Conservation (phyloP, 176 grass and related monocot genomes). For the Phoenix roebelenii region DNA sequence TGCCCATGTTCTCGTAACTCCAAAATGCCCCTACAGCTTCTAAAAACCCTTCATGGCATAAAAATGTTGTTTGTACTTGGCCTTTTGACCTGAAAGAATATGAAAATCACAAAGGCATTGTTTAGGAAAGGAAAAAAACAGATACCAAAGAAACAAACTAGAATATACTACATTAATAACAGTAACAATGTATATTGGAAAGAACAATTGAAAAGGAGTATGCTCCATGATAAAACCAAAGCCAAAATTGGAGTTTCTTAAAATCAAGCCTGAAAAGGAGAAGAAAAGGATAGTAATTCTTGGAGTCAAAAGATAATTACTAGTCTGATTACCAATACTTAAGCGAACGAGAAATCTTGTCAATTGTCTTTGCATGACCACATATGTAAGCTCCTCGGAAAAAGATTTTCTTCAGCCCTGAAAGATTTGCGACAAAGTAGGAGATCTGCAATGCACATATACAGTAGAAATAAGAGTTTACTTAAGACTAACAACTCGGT, state of each 20-base stretch:
- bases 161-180: too few relatives aligned
- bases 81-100: constrained; percentile 80
- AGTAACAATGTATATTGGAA: too few relatives aligned
- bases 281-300: not conserved
- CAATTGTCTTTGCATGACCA: constrained; percentile 89
- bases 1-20: constrained; percentile 99
- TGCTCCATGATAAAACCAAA: too few relatives aligned
- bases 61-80: constrained; percentile 89
- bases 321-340: constrained; percentile 69
- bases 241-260: too few relatives aligned
- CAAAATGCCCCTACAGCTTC: constrained; percentile 97
- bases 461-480: not conserved
- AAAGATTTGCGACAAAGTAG: constrained; percentile 93
- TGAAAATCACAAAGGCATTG: not conserved
- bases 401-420: constrained; percentile 87
- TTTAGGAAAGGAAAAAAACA: too few relatives aligned
- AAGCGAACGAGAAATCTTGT: constrained; percentile 89
- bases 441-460: constrained; percentile 57
- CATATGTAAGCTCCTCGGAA: constrained; percentile 91
- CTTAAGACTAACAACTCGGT: not conserved
- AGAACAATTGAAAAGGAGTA: too few relatives aligned
- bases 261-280: too few relatives aligned
- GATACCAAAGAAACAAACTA: too few relatives aligned
- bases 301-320: not conserved
- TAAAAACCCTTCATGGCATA: constrained; percentile 93